phyloP scores from a whole-genome alignment of 176 grass and related monocot species.

The Poa pratensis region DNA sequence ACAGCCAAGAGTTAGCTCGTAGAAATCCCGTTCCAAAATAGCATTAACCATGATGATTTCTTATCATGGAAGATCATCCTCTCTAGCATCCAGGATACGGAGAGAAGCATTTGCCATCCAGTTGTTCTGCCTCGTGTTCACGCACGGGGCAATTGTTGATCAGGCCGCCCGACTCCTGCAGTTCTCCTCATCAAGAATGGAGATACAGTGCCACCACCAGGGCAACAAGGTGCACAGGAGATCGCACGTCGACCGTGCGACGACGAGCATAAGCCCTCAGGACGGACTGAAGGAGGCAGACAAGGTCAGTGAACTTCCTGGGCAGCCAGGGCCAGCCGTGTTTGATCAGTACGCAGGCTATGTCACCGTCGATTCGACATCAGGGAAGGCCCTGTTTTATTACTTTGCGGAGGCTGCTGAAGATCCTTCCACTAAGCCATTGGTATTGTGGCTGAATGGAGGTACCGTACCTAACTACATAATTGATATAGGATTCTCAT shows the following conservation, averaged over 20 bases:
- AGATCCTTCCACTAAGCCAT: slow-evolving; percentile 49
- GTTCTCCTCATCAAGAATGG: slow-evolving; percentile 44
- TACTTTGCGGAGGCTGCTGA: slow-evolving; percentile 58
- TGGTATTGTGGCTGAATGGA: slow-evolving; percentile 78
- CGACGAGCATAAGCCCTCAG: slow-evolving; percentile 30
- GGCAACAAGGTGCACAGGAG: background rate
- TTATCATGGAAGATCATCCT: slow-evolving; percentile 12
- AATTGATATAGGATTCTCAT: background rate
- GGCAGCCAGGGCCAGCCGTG: slow-evolving; percentile 39
- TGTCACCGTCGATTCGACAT: slow-evolving; percentile 51
- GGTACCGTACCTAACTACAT: slow-evolving; percentile 31
- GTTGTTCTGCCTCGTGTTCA: slow-evolving; percentile 28
- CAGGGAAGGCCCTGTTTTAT: slow-evolving; percentile 64
- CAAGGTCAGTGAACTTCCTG: slow-evolving; percentile 59
- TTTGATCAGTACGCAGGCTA: slow-evolving; percentile 71
- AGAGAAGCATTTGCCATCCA: slow-evolving; percentile 28
- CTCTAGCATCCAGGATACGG: slow-evolving; percentile 30
- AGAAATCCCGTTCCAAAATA: slow-evolving; percentile 4
- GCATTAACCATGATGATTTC: slow-evolving; percentile 7
- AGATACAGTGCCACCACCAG: background rate
- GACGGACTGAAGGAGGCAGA: slow-evolving; percentile 49
- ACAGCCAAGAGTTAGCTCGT: background rate
- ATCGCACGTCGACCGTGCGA: background rate
- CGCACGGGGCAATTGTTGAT: slow-evolving; percentile 16
- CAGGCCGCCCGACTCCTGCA: slow-evolving; percentile 30